Evolutionary conservation across 805 yeast genomes (phyloP), one percentile per base, ranked within the genome.

Genomic region (Ogataea methanolica): DNA sequence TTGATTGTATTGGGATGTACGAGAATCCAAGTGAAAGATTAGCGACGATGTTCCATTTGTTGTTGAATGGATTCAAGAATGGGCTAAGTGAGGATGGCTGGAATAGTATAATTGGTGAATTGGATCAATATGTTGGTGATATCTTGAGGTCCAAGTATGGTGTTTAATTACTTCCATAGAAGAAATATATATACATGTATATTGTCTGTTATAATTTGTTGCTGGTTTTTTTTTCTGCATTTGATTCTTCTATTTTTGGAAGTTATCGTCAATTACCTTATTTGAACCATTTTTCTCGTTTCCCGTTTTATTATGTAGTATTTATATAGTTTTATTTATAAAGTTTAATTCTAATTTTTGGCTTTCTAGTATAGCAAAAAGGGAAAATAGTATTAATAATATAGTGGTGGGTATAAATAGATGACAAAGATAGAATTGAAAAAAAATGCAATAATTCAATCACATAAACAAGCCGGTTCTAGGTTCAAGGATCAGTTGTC

Each of bases 401-500:
- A 33, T n/a, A 33, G 7, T 15, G 36, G 5, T 2, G 6, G 36
- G 17, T 15, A 33, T 15, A 33, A 9, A 17, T 15, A 16, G 12
- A 36, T n/a, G 26, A 21, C 19, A 29, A 23, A 11, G 31, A 29
- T 11, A 4, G 26, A 5, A 17, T 17, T 36, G 38, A 39, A 16
- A 39, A 29, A 39, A 37, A 37, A 44, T 21, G 6, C 21, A 22
- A 11, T 41, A 41, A 49, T 33, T 48, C 3, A 36, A 22, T 44
- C 15, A 39, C 38, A 39, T 37, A 14, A 41, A 41, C 42, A 47
- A 39, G 16, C 43, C 40, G 19, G 38, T 48, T 66, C 90, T 72
- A 37, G 82, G 85, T 51, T 83, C 88, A 37, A 85, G 65, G 16
- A 86, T 65, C 46, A 85, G 65, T 19, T 62, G 59, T 22, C 95